Base-by-base conservation (phyloP, 306 rosid genomes). In the Abrus pulchellus region DNA sequence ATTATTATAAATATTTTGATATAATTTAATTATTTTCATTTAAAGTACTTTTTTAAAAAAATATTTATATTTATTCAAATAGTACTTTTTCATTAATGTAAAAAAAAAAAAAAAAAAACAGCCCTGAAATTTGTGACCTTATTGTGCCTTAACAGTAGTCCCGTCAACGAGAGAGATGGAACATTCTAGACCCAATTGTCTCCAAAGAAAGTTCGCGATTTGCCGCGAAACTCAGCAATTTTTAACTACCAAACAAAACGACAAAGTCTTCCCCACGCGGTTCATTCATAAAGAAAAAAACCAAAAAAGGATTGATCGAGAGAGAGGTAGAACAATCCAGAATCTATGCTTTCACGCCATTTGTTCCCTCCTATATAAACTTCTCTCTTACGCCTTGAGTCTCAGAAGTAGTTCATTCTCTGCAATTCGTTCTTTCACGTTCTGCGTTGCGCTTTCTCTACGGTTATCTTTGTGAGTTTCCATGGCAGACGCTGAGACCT, bases 401-500 rank as follows among this genome's bases (percentile, higher is more conserved):
- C 40, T 36, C 40, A 2, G 40, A 36, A 4, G 0, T 1, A 14
- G 8, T 12, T 5, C 12, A 14, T 1, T 54, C 47, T 27, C 56
- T 67, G 12, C 52, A 41, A 9, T 40, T 40, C 14, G 34, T 9
- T 9, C 14, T n/a, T 9, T 9, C 3, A 7, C 47, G 10, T 12
- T 20, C 47, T 71, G 33, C 13, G 8, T 4, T 33, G 32, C 20
- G 10, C 27, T 3, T 66, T 70, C 38, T 50, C 57, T 54, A 5
- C 69, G 4, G 4, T 66, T 44, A 9, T 41, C 30, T n/a, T 47
- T 32, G 7, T 14, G 54, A 8, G 44, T 29, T 12, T 50, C 74
- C 7, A 89, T 90, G 92, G 88, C 80, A 0, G 91, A 89, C 6
- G 89, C 87, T 2, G 95, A 91, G 72, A 89, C 95, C 81, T 91